A percentile compares a stretch with the other conserved stretches of the same genome.
These are phyloP conservation scores for Hypoxylon rubiginosum DNA, from an alignment of 2,329 filamentous ascomycete genomes.

Conservation along the genomic window DNA sequence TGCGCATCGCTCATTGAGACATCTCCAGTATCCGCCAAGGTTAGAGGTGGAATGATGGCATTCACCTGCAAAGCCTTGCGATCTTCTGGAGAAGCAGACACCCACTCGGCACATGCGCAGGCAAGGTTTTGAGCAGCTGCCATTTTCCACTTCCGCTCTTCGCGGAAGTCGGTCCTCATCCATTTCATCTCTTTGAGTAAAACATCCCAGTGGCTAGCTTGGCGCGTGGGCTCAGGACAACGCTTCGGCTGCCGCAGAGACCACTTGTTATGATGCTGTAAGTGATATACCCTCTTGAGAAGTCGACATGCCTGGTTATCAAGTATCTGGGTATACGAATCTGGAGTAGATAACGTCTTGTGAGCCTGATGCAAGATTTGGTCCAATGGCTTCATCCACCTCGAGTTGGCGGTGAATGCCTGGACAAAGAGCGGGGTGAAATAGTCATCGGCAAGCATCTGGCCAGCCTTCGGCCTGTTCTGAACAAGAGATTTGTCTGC, in stretches of 20 bases:
- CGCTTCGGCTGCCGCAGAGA: conserved; percentile 90
- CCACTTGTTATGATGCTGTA: conserved; percentile 94
- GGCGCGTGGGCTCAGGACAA: conserved; percentile 82
- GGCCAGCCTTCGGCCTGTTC: conserved; percentile 57
- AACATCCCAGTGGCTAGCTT: conserved; percentile 85
- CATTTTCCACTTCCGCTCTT: conserved; percentile 95
- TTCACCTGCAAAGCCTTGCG: conserved; percentile 77
- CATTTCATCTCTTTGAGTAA: conserved; percentile 93
- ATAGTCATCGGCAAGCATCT: conserved; percentile 71
- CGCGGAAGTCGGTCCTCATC: conserved; percentile 96
- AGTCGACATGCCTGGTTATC: conserved; percentile 91
- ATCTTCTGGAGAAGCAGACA: conserved; percentile 73
- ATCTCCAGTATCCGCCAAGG: conserved; percentile 51
- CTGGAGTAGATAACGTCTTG: conserved; percentile 89
- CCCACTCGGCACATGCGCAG: conserved; percentile 86
- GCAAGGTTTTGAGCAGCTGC: conserved; percentile 84
- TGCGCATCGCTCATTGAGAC: conserved; percentile 53
- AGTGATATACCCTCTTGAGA: conserved; percentile 85
- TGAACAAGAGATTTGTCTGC: conserved; percentile 57
- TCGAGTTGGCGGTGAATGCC: conserved; percentile 66
- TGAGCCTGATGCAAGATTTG: conserved; percentile 85
- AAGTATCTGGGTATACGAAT: conserved; percentile 84
- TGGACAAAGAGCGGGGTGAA: conserved; percentile 74
- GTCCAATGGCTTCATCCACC: conserved; percentile 74
- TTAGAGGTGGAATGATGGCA: conserved; percentile 62